phyloP scores from a whole-genome alignment of 2,329 filamentous ascomycete genomes.

The Cryphonectria naterciae region DNA sequence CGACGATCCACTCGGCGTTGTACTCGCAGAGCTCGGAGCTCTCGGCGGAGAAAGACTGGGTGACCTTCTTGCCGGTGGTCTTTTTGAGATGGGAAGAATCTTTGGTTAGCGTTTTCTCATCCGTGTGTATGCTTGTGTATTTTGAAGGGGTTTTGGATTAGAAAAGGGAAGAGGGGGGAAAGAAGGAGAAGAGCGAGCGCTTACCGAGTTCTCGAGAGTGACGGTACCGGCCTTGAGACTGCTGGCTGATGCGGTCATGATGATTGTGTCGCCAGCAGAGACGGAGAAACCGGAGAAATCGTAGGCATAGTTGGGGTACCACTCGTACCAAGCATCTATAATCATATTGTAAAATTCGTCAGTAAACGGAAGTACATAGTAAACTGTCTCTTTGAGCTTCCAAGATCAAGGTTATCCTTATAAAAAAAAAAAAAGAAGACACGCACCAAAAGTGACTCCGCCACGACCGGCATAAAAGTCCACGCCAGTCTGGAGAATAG shows the following conservation, averaged over 20 bases:
- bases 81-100: conserved; percentile 19
- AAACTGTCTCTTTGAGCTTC: too few relatives aligned
- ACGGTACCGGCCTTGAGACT: conserved; percentile 48
- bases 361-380: too few relatives aligned
- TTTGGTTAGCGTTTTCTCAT: neutral
- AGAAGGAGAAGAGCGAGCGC: too few relatives aligned
- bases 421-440: too few relatives aligned
- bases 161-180: neutral
- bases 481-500: conserved; percentile 61
- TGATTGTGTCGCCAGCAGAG: conserved; percentile 25
- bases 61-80: conserved; percentile 53
- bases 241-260: conserved; percentile 39
- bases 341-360: conserved; percentile 32
- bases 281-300: conserved; percentile 26
- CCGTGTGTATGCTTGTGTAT: too few relatives aligned
- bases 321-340: conserved; percentile 62
- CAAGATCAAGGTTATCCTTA: too few relatives aligned
- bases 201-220: conserved; percentile 45
- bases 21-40: conserved; percentile 50
- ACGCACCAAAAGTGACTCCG: conserved; percentile 35
- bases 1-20: conserved; percentile 67
- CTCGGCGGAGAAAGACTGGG: conserved; percentile 52
- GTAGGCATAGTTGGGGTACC: conserved; percentile 57
- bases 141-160: neutral
- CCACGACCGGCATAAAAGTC: conserved; percentile 55